Conservation (phyloP, 2,329 filamentous ascomycete genomes). For the Talaromyces atroroseus region DNA sequence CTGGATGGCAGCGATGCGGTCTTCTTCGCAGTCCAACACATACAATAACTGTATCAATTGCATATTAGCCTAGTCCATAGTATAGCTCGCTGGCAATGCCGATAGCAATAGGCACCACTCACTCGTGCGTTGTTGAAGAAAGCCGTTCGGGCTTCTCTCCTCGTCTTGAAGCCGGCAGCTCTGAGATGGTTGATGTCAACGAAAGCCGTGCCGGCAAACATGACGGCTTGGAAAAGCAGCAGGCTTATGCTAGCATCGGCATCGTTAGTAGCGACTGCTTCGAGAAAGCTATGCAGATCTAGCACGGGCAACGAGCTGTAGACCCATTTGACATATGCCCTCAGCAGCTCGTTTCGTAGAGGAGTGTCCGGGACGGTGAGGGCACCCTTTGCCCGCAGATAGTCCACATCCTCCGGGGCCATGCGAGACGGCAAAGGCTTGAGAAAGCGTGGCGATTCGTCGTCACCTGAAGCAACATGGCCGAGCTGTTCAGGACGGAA, state of each 20-base stretch:
- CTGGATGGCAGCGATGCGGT: constrained; percentile 78
- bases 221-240: constrained; percentile 83
- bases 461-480: constrained; percentile 29
- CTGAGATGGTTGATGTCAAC: constrained; percentile 69
- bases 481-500: constrained; percentile 32
- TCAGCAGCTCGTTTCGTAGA: constrained; percentile 70
- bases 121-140: constrained; percentile 82
- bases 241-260: constrained; percentile 68
- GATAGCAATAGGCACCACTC: constrained; percentile 31
- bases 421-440: constrained; percentile 71
- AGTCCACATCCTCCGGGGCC: constrained; percentile 69
- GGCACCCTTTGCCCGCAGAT: constrained; percentile 73
- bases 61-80: neutral
- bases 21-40: constrained; percentile 84
- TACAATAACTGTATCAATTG: constrained; percentile 62
- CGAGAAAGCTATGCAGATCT: constrained; percentile 54
- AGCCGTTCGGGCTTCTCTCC: constrained; percentile 72
- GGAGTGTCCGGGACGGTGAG: constrained; percentile 62
- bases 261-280: constrained; percentile 56
- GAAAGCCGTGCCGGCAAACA: constrained; percentile 83
- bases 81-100: neutral
- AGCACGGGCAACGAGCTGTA: constrained; percentile 87
- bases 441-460: constrained; percentile 56
- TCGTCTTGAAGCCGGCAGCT: constrained; percentile 65
- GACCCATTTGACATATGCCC: constrained; percentile 76